phyloP scores from a whole-genome alignment of 1,284 basidiomycete species.

The Fomitiporia mediterranea region DNA sequence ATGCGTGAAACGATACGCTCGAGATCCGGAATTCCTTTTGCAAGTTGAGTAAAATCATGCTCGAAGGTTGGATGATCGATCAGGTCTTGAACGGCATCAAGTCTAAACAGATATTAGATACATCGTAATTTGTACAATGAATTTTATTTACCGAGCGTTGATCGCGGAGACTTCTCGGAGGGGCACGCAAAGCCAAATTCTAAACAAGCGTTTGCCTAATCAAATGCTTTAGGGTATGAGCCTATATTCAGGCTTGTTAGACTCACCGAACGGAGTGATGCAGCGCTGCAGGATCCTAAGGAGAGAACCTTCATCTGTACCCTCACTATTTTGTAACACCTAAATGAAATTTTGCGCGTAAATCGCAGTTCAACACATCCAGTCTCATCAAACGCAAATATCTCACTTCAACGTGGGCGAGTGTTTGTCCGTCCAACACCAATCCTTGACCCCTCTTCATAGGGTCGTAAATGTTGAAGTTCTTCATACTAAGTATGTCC shows the following conservation, averaged over 20 bases:
- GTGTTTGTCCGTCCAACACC: conserved; percentile 87
- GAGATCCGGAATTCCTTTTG: conserved; percentile 84
- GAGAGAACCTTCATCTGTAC: conserved; percentile 84
- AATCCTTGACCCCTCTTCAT: conserved; percentile 83
- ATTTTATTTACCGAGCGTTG: conserved; percentile 64
- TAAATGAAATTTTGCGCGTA: conserved; percentile 31
- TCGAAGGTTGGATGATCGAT: conserved; percentile 75
- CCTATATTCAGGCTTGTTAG: conserved; percentile 6
- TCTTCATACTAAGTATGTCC: conserved; percentile 88
- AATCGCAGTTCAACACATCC: not conserved
- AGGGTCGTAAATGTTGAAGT: conserved; percentile 95
- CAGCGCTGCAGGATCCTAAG: conserved; percentile 82
- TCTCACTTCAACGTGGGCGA: conserved; percentile 85
- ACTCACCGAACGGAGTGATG: conserved; percentile 81
- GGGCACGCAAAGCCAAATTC: conserved; percentile 92
- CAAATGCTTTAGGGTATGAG: conserved; percentile 4
- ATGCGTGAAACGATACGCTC: conserved; percentile 92
- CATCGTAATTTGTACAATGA: conserved; percentile 4
- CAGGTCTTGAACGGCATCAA: conserved; percentile 90
- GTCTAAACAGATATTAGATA: conserved; percentile 40
- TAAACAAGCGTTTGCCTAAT: conserved; percentile 84
- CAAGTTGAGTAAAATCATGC: conserved; percentile 65
- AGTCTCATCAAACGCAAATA: conserved; percentile 5
- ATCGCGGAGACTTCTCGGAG: conserved; percentile 77
- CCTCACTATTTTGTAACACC: conserved; percentile 89